phyloP scores from a whole-genome alignment of 2,329 filamentous ascomycete species.

The Berkeleyomyces basicola region DNA sequence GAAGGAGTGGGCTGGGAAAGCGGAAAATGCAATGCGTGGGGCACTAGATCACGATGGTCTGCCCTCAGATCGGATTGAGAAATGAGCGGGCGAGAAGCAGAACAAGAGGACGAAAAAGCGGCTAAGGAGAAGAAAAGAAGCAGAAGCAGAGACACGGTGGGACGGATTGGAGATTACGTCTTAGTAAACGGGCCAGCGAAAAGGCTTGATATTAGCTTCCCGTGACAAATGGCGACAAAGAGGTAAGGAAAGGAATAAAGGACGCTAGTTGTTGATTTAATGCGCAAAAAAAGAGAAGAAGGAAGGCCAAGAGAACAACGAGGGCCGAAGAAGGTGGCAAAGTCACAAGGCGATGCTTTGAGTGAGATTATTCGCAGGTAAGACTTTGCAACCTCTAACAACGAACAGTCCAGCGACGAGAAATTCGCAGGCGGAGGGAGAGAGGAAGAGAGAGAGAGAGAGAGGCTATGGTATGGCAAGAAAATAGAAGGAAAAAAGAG shows the following conservation, averaged over 20 bases:
- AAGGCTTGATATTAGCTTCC: neutral
- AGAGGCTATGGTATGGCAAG: no score
- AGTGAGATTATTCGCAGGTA: no score
- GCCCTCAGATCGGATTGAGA: no score
- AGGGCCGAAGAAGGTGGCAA: neutral
- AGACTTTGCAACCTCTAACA: no score
- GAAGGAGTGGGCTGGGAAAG: neutral
- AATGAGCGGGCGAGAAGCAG: neutral
- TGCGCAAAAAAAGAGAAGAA: neutral
- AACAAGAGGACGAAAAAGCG: neutral
- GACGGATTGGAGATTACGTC: neutral
- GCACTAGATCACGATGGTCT: neutral
- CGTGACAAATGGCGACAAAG: neutral
- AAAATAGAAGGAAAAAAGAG: no score
- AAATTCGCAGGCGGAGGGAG: no score
- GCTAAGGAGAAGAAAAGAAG: neutral
- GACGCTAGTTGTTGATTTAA: neutral
- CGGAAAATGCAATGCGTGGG: neutral
- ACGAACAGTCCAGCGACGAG: no score
- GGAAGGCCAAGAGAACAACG: neutral
- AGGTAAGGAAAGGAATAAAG: neutral
- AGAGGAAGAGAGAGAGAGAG: no score
- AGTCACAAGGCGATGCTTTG: neutral
- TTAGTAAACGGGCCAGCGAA: neutral
- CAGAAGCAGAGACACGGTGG: neutral